Evolutionary conservation across 257 asterid species (phyloP).

Genomic region (Lantana camara): DNA sequence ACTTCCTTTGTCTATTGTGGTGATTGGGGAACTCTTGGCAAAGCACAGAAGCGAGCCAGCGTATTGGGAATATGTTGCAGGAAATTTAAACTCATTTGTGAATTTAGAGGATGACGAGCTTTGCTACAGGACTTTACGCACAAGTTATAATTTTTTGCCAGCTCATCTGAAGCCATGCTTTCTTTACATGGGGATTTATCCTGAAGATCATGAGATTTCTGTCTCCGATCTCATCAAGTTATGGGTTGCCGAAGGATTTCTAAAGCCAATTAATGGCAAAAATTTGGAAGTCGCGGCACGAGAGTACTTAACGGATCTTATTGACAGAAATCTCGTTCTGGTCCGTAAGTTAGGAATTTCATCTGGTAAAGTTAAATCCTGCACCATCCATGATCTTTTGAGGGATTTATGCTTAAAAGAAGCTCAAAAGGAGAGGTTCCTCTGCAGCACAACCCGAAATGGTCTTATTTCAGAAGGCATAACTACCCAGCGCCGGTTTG

Average conservation of each 20-base stretch:
- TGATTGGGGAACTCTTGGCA: conserved; percentile 18
- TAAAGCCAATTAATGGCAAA: background rate
- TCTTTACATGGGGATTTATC: conserved; percentile 14
- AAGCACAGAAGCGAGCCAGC: background rate
- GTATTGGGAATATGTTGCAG: conserved; percentile 6
- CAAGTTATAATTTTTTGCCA: conserved; percentile 1
- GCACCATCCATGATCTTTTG: conserved; percentile 17
- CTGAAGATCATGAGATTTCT: background rate
- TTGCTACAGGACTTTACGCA: background rate
- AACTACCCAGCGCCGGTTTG: conserved; percentile 19
- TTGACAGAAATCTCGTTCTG: conserved; percentile 11
- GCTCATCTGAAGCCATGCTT: conserved; percentile 23
- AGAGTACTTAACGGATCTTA: background rate
- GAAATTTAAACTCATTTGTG: conserved; percentile 19
- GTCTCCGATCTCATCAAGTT: conserved; percentile 5
- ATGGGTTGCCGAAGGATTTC: conserved; percentile 21
- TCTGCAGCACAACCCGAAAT: background rate
- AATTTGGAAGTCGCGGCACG: conserved; percentile 4
- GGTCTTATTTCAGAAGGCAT: background rate
- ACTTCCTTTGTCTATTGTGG: conserved; percentile 25
- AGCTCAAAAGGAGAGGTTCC: conserved; percentile 2
- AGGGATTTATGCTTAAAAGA: conserved; percentile 10
- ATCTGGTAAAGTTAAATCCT: background rate
- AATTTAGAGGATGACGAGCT: conserved; percentile 7
- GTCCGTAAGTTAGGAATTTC: background rate